Evolutionary conservation across 2,329 filamentous ascomycete species (phyloP), one percentile per base, ranked within the genome.

Genomic region (Exophiala sideris): DNA sequence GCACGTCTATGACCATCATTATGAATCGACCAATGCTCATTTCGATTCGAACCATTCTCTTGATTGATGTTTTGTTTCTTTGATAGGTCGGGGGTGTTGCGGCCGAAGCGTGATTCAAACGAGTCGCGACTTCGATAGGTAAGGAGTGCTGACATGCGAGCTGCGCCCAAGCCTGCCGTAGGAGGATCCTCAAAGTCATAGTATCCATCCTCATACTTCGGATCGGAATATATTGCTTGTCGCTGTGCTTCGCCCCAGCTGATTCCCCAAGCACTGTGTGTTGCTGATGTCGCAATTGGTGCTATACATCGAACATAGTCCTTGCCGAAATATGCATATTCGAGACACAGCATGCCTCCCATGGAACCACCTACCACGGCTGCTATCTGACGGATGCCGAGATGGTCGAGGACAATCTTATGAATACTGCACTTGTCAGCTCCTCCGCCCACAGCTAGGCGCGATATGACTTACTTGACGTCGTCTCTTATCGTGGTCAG

Each of bases 181-280:
- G 94, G 94, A 33, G 91, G 91, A 64, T 97, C 90, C 32, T 88
- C 81, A 65, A 94, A 95, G 1, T 84, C 67, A 69, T 97, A 99
- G 73, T 96, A 97, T 41, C 94, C 94, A 66, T 97, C 91, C 58
- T 96, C 91, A 71, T 99, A 99, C 75, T 96, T 97, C 32, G 94
- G 94, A 69, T 99, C 94, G 36, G 90, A 91, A 73, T 97, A 99
- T 69, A 99, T 97, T 79, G 77, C 77, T 62, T 81, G 78, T 54
- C 79, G 68, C 63, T 82, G 79, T 6, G 78, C 76, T 66, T 83
- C 79, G 2, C 77, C 78, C 79, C 79, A 82, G 56, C 79, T 79
- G 52, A 82, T 83, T 41, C 78, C 79, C 79, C 79, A 83, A 2
- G 79, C 79, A 39, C 78, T 79, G 57, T 82, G 79, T 16, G 78